phyloP scores from a whole-genome alignment of 768 basidiomycete genomes.

The Collybia sp. region DNA sequence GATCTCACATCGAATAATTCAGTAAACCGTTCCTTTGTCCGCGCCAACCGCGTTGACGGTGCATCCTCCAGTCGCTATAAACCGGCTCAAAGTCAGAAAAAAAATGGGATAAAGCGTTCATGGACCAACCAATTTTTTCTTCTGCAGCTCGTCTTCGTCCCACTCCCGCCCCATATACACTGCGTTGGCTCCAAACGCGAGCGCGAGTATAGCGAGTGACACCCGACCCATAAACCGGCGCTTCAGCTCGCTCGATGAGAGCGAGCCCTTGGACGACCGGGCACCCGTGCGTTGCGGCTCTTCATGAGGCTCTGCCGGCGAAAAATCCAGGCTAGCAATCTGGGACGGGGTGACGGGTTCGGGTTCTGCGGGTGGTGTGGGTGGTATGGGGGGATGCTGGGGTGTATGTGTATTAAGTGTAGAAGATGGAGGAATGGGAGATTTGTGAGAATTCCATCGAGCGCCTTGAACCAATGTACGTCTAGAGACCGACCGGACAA shows the following conservation, averaged over 20 bases:
- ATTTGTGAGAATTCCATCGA: slow-evolving; percentile 30
- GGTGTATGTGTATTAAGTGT: neutral
- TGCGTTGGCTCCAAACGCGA: slow-evolving; percentile 52
- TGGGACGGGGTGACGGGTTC: slow-evolving; percentile 11
- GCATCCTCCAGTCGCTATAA: slow-evolving; percentile 38
- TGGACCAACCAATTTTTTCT: slow-evolving; percentile 56
- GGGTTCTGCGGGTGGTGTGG: slow-evolving; percentile 10
- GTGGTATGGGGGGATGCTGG: slow-evolving; percentile 10
- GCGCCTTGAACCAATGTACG: slow-evolving; percentile 24
- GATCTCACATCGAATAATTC: slow-evolving; percentile 65
- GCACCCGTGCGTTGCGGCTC: slow-evolving; percentile 63
- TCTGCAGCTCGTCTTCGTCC: slow-evolving; percentile 66
- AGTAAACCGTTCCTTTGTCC: slow-evolving; percentile 56
- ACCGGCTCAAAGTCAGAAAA: neutral
- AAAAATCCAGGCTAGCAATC: slow-evolving; percentile 61
- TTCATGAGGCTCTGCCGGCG: slow-evolving; percentile 43
- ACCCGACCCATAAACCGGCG: slow-evolving; percentile 54
- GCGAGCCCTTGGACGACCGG: slow-evolving; percentile 68
- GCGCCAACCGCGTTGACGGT: slow-evolving; percentile 57
- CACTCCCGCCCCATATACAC: slow-evolving; percentile 77
- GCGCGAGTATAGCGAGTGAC: slow-evolving; percentile 45
- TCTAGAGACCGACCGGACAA: slow-evolving; percentile 29
- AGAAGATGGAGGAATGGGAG: slow-evolving; percentile 12
- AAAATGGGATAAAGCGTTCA: slow-evolving; percentile 4
- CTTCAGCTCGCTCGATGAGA: slow-evolving; percentile 74